These are phyloP conservation scores for Stagonosporopsis vannaccii DNA, from an alignment of 2,329 filamentous ascomycete species.

Conservation along the genomic window DNA sequence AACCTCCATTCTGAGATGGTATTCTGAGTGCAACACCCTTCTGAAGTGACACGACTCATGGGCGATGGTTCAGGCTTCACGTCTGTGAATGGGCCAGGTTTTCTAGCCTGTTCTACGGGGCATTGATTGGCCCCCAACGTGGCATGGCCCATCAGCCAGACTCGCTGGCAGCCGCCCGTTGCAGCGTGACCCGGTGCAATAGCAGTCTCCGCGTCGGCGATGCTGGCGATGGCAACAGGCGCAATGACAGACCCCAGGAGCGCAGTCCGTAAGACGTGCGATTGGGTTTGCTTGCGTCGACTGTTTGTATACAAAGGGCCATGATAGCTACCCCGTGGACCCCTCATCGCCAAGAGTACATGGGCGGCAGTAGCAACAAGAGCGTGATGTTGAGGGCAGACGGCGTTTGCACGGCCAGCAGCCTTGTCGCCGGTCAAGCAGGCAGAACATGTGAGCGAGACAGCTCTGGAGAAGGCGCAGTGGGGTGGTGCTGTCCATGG, in stretches of 20 bases:
- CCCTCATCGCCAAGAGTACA: slow-evolving; percentile 20
- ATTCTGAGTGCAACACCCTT: slow-evolving; percentile 2
- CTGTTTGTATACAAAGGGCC: slow-evolving; percentile 16
- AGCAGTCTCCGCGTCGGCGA: slow-evolving; percentile 1
- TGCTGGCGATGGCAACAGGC: slow-evolving; percentile 1
- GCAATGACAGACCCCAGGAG: neutral
- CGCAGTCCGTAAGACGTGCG: neutral
- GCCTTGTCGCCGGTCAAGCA: slow-evolving; percentile 12
- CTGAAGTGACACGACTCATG: slow-evolving; percentile 37
- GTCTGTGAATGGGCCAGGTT: slow-evolving; percentile 29
- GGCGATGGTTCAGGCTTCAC: slow-evolving; percentile 17
- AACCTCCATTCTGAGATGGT: neutral
- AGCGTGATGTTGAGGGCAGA: neutral
- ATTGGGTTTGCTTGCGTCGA: neutral
- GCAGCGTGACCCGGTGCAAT: slow-evolving; percentile 39
- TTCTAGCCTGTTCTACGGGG: slow-evolving; percentile 43
- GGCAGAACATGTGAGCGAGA: slow-evolving; percentile 25
- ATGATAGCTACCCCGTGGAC: slow-evolving; percentile 12
- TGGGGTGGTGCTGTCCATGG: slow-evolving; percentile 32
- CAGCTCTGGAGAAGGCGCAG: slow-evolving; percentile 32
- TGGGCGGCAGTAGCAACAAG: neutral
- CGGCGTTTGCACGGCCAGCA: slow-evolving; percentile 1
- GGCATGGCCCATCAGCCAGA: slow-evolving; percentile 27
- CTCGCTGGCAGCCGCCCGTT: slow-evolving; percentile 29
- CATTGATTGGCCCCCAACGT: slow-evolving; percentile 39